Percentiles rank a stretch among this genome's conserved stretches.
Conservation (phyloP, 2,329 filamentous ascomycete species). For the Aureobasidium vineae region DNA sequence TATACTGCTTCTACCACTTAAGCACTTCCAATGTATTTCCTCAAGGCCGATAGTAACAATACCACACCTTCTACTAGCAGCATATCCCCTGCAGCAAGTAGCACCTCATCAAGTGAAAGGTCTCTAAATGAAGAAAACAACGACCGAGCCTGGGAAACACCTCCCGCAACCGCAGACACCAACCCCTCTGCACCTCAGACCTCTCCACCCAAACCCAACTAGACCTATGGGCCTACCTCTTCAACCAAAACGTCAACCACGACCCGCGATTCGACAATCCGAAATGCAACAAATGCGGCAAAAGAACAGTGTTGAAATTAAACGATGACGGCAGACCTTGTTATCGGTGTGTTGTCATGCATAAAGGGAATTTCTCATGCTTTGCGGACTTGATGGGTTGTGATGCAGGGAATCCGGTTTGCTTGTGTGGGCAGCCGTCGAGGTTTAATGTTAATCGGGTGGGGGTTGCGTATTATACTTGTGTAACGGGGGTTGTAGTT, state of each 20-base stretch:
- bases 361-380: background rate
- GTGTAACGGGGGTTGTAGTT: background rate
- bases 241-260: background rate
- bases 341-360: background rate
- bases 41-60: background rate
- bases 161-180: background rate
- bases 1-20: background rate
- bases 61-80: background rate
- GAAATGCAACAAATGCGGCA: background rate
- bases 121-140: background rate
- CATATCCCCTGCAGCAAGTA: background rate
- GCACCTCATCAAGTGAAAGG: background rate
- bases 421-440: background rate
- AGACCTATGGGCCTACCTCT: background rate
- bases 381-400: background rate
- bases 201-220: background rate
- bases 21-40: background rate
- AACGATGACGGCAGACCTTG: background rate
- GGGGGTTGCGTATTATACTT: background rate
- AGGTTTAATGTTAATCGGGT: background rate
- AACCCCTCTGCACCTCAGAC: background rate
- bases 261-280: background rate
- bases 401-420: background rate
- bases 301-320: background rate
- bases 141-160: background rate